Percentiles rank a stretch among this genome's conserved stretches.
phyloP scores from a whole-genome alignment of 2,329 filamentous ascomycete genomes.

The Nemania sp. region DNA sequence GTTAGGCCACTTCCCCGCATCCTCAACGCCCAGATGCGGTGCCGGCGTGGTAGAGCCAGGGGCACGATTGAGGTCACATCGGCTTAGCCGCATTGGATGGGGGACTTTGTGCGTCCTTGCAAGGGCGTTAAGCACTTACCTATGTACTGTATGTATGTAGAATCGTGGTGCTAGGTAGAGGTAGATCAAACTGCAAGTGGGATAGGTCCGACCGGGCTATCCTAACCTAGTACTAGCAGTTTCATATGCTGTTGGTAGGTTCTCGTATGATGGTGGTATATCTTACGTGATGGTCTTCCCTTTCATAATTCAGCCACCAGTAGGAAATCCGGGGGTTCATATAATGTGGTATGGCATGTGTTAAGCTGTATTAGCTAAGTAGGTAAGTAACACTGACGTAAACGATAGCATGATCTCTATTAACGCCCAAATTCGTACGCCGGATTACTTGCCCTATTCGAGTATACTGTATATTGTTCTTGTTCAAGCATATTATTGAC shows the following conservation, averaged over 20 bases:
- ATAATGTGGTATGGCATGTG: not conserved
- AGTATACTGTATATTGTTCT: not conserved
- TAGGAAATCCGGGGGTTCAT: conserved; percentile 9
- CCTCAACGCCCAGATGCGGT: not conserved
- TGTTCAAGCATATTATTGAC: not conserved
- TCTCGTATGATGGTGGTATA: not conserved
- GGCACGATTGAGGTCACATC: not conserved
- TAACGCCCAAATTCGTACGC: not conserved
- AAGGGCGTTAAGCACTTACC: too few relatives aligned
- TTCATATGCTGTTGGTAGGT: not conserved
- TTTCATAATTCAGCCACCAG: not conserved
- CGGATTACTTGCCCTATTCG: not conserved
- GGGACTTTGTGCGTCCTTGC: not conserved
- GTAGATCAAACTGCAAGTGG: not conserved
- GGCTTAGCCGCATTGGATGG: not conserved
- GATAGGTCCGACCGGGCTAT: conserved; percentile 14
- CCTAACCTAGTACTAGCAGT: conserved; percentile 4
- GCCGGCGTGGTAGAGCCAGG: too few relatives aligned
- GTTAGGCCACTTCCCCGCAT: conserved; percentile 7
- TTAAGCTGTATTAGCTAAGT: not conserved
- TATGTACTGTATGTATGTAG: too few relatives aligned
- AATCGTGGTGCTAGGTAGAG: not conserved
- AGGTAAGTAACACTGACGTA: not conserved
- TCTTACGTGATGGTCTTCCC: not conserved
- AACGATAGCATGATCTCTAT: not conserved